Evolutionary conservation across 2,329 filamentous ascomycete species (phyloP), one percentile per base, ranked within the genome.

Genomic region (Apiospora saccharicola): DNA sequence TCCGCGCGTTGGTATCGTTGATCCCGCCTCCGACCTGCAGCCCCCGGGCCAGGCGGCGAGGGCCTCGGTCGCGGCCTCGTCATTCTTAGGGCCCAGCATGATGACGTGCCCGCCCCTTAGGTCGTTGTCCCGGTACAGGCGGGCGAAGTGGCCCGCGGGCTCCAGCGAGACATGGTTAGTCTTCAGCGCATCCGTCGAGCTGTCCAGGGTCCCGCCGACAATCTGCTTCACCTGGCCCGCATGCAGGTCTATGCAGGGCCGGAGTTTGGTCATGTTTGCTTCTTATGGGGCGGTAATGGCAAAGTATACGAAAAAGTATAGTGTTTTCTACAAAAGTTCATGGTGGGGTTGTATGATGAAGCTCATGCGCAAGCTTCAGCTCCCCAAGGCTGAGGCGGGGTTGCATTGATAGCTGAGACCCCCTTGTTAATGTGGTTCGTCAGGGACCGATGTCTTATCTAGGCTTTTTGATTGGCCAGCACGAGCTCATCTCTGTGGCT

Each of bases 211-310:
- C 73, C 96, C 96, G 77, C 96, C 96, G 53, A 99, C 95, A 77
- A 99, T 99, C 83, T 99, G 96, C 86, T 99, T 99, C 73, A 99
- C 96, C 81, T 96, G 92, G 19, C 96, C 96, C n/a, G 95, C 92
- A 83, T 99, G 96, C 70, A 99, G 90, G 84, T 99, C 96, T 83
- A 99, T 98, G 81, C 96, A 99, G 26, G 96, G 96, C 51, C 96
- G 89, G 80, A 99, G 99, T 77, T 92, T 91, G 3, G 96, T 98
- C 96, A 99, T 98, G 61, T 74, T 85, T 71, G n/a, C 14, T 69
- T 70, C 67, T 14, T 44, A 41, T 46, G 53, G 26, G 26, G 26
- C 43, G 24, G 37, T 34, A 26, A 46, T 51, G 49, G 47, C 47
- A 7, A 12, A 51, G 46, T 49, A 49, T 22, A 47, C 16, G 16